Base-by-base conservation (phyloP, 2,329 filamentous ascomycete genomes). In the Alternaria conjuncta region DNA sequence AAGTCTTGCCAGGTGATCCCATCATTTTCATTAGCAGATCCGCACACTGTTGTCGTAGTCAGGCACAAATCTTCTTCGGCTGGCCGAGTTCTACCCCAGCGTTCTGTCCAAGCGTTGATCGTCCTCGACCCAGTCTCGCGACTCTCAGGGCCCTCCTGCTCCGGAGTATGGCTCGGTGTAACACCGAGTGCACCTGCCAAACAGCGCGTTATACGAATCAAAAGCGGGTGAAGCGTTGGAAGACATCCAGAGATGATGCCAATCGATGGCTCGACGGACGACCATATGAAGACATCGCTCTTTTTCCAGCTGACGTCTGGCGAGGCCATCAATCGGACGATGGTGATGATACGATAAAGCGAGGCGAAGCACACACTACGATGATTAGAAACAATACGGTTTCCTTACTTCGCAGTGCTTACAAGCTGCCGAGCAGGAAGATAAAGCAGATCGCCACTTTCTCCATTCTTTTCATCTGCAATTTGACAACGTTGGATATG, bases 201-300 rank as follows among this genome's bases (percentile, higher is more conserved):
- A 18, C 15, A 18, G 36, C n/a, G 36, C 15, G 36, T 41, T 11
- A 18, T 41, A 18, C 36, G 36, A 41, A 41, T 41, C 15, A 41
- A 41, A 41, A 41, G n/a, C 8, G 36, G 36, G 15, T 41, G 36
- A 18, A 41, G 36, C n/a, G 36, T 41, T 41, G 36, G 36, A 18
- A 41, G 36, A 41, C 36, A 74, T 12, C 66, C 72, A 10, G 65
- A 69, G 21, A 75, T 75, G 21, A 75, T 73, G 21, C 71, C 72
- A 15, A 75, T 61, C 3, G 68, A 70, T 0, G 71, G 72, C 43
- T 75, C 72, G 32, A 75, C 70, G 11, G 57, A 63, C 4, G 67
- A 69, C 72, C 72, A 75, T 55, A 75, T 71, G 64, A 74, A 73
- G 28, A 72, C 70, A 30, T 73, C 70, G 54, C 65, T 69, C 54